A percentile compares a stretch with the other conserved stretches of the same genome.
These are phyloP conservation scores for Phylloporus sp. DNA, from an alignment of 768 basidiomycete genomes.

Conservation along the genomic window DNA sequence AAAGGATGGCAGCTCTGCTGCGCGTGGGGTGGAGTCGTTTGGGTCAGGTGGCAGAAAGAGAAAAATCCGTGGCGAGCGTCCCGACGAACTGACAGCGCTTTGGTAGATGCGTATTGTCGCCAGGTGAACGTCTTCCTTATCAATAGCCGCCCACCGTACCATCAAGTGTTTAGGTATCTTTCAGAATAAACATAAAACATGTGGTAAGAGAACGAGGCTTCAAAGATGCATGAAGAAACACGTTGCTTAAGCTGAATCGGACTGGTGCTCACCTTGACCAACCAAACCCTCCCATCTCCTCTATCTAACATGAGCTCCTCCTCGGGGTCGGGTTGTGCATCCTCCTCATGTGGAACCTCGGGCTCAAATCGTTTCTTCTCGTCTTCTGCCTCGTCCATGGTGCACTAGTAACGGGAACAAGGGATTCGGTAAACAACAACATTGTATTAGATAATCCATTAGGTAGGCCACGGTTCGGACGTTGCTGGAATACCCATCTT, in stretches of 20 bases:
- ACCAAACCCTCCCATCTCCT: slow-evolving; percentile 74
- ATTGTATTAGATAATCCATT: neutral
- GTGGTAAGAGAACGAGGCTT: slow-evolving; percentile 2
- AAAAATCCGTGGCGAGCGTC: slow-evolving; percentile 56
- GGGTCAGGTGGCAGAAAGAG: slow-evolving; percentile 61
- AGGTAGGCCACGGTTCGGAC: too few relatives aligned
- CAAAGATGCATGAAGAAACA: neutral
- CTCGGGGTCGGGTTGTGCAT: slow-evolving; percentile 71
- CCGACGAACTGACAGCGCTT: slow-evolving; percentile 38
- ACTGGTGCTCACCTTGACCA: slow-evolving; percentile 66
- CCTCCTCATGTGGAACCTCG: slow-evolving; percentile 51
- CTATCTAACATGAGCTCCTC: slow-evolving; percentile 77
- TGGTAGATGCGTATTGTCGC: slow-evolving; percentile 83
- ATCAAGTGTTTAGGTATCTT: slow-evolving; percentile 86
- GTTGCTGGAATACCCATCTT: too few relatives aligned
- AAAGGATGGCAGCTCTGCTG: slow-evolving; percentile 25
- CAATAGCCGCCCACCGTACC: slow-evolving; percentile 78
- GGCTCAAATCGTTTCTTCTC: slow-evolving; percentile 74
- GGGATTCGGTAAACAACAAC: neutral
- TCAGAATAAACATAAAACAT: slow-evolving; percentile 6
- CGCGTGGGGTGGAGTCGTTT: slow-evolving; percentile 37
- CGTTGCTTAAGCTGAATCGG: neutral
- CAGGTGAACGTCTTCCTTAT: slow-evolving; percentile 72
- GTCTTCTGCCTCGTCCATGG: slow-evolving; percentile 47
- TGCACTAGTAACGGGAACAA: neutral